phyloP scores from a whole-genome alignment of 768 basidiomycete species.

The Pulveroboletus sp. region DNA sequence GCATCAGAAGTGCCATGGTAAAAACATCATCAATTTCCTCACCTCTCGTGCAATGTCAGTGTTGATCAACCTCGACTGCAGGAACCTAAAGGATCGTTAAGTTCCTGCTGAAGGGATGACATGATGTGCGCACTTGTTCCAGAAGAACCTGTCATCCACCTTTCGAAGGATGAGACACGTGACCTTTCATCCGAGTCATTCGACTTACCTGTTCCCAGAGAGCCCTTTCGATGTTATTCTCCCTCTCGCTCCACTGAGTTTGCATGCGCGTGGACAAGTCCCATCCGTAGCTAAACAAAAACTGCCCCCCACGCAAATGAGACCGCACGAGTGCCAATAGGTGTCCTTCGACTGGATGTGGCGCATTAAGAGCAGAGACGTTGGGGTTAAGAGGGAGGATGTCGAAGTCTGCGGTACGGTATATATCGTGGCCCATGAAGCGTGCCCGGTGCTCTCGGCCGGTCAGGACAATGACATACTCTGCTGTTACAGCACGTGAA shows the following conservation, averaged over 20 bases:
- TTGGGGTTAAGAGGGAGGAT: constrained; percentile 81
- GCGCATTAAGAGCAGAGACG: constrained; percentile 60
- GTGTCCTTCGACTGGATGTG: constrained; percentile 85
- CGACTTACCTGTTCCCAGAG: constrained; percentile 74
- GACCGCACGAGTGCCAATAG: constrained; percentile 81
- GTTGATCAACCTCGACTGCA: constrained; percentile 61
- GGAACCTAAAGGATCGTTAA: constrained; percentile 33
- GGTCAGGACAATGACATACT: constrained; percentile 88
- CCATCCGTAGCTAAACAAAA: constrained; percentile 88
- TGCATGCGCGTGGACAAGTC: constrained; percentile 88
- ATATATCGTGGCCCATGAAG: constrained; percentile 83
- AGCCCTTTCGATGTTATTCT: constrained; percentile 48
- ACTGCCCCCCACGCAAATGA: constrained; percentile 74
- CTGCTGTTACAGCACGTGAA: constrained; percentile 50
- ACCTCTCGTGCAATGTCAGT: constrained; percentile 61
- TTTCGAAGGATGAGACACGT: constrained; percentile 32
- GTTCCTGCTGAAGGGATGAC: not conserved
- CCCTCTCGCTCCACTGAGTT: constrained; percentile 62
- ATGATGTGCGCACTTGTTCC: constrained; percentile 62
- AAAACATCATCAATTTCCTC: constrained; percentile 26
- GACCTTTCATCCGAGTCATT: not conserved
- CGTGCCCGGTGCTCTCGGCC: constrained; percentile 73
- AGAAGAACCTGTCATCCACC: constrained; percentile 97
- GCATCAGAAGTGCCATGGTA: constrained; percentile 6
- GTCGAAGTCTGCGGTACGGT: constrained; percentile 85